Conservation (phyloP, 2,329 filamentous ascomycete species). For the Fusarium aywerte region DNA sequence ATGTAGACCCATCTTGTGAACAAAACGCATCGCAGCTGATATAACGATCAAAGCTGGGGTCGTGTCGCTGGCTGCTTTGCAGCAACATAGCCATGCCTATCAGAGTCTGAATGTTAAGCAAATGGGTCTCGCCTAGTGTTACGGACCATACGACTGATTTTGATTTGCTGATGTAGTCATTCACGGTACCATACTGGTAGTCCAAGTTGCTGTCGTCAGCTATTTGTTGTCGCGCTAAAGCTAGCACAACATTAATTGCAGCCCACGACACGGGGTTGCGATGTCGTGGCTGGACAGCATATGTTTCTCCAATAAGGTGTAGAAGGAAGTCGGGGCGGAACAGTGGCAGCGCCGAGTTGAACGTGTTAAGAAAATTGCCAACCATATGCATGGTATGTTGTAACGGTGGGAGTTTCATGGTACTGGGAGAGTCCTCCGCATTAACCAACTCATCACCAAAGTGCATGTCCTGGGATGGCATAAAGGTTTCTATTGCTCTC, state of each 20-base stretch:
- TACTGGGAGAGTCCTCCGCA: background rate
- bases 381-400: conserved; percentile 14
- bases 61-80: background rate
- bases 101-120: conserved; percentile 12
- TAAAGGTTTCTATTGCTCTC: rapidly evolving
- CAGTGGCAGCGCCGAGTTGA: background rate
- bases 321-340: conserved; percentile 10
- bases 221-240: conserved; percentile 9
- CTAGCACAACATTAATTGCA: conserved; percentile 13
- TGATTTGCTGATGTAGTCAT: background rate
- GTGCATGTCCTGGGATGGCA: rapidly evolving
- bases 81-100: conserved; percentile 16
- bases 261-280: conserved; percentile 5
- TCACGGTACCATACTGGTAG: background rate
- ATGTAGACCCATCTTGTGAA: conserved; percentile 10
- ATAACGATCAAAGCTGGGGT: background rate
- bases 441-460: background rate
- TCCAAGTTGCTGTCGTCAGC: background rate
- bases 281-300: background rate
- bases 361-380: background rate
- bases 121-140: background rate
- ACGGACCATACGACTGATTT: conserved; percentile 3
- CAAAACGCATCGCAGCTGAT: conserved; percentile 3
- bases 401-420: background rate
- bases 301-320: background rate